phyloP scores from a whole-genome alignment of 139 green algal species.

The Protoeuglena noctilucae region DNA sequence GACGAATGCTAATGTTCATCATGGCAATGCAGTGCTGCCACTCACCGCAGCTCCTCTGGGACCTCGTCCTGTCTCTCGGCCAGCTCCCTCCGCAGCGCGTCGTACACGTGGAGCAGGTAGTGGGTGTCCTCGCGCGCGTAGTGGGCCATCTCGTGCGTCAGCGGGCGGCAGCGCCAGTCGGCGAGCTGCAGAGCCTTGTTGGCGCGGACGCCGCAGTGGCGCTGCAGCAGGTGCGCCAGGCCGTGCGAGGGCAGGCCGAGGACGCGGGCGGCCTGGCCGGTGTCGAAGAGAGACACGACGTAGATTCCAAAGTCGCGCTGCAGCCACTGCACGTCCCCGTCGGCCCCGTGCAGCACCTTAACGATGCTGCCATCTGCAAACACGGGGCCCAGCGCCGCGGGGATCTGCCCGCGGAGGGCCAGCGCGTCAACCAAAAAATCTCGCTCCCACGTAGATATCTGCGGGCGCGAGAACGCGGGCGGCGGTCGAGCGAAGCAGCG shows the following conservation, averaged over 20 bases:
- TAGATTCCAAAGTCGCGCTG: slow-evolving; percentile 11
- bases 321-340: slow-evolving; percentile 9
- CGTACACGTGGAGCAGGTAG: slow-evolving; percentile 10
- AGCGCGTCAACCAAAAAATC: slow-evolving; percentile 9
- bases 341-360: slow-evolving; percentile 11
- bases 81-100: not conserved
- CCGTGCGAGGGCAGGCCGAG: not conserved
- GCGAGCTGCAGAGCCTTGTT: slow-evolving; percentile 6
- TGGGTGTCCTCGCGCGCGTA: slow-evolving; percentile 9
- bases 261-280: not conserved
- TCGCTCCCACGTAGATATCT: slow-evolving; percentile 4
- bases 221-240: slow-evolving; percentile 6
- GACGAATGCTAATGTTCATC: too few species aligned
- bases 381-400: slow-evolving; percentile 1
- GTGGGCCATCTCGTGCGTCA: not conserved
- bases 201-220: slow-evolving; percentile 1
- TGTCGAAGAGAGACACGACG: slow-evolving; percentile 8
- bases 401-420: slow-evolving; percentile 1
- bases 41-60: not conserved
- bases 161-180: slow-evolving; percentile 6
- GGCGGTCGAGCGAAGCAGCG: too few species aligned
- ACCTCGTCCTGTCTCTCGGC: not conserved
- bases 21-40: too few species aligned
- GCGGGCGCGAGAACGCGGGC: too few species aligned
- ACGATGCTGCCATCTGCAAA: slow-evolving; percentile 4